These are phyloP conservation scores for Fraxinus albicans DNA, from an alignment of 305 asterid species.

Conservation along the genomic window DNA sequence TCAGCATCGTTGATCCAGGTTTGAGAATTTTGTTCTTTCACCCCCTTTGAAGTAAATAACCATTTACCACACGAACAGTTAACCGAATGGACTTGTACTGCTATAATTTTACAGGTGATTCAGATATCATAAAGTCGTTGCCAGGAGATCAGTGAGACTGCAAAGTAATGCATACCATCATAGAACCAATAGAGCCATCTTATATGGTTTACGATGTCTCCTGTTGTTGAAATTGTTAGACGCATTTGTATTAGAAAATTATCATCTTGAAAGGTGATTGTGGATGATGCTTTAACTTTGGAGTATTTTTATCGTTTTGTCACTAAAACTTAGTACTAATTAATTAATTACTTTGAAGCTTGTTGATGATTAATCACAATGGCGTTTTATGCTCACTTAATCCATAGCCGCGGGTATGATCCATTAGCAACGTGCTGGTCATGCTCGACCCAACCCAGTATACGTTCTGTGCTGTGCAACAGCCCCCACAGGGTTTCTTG, in stretches of 20 bases:
- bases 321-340: neutral
- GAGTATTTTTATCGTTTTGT: neutral
- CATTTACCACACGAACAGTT: neutral
- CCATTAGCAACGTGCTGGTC: neutral
- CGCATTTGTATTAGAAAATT: neutral
- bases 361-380: neutral
- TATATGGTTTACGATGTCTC: conserved; percentile 1
- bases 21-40: neutral
- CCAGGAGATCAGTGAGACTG: conserved; percentile 48
- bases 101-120: conserved; percentile 46
- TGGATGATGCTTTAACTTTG: neutral
- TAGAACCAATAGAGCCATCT: neutral
- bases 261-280: neutral
- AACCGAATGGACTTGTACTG: neutral
- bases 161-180: neutral
- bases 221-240: neutral
- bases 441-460: neutral
- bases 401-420: neutral
- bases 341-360: neutral
- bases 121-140: conserved; percentile 61
- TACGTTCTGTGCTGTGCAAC: neutral
- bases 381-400: neutral
- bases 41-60: neutral
- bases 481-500: neutral
- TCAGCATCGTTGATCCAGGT: conserved; percentile 74